Conservation (phyloP, 352 stramenopile species). For the Pythium phragmitis region DNA sequence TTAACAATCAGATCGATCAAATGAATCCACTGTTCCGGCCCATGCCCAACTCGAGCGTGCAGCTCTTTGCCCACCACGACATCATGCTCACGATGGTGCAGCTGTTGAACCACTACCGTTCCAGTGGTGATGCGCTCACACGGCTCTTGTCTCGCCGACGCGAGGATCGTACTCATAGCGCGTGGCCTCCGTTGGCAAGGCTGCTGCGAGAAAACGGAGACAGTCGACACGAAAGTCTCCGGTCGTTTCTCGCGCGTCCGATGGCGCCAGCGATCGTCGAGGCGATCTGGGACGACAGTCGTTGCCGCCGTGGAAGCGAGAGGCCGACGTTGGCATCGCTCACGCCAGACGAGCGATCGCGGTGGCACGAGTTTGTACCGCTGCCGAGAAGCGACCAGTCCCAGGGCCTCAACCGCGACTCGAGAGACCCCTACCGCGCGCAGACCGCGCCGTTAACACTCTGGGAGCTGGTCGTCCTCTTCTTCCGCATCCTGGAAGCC, state of each 20-base stretch:
- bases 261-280: background rate
- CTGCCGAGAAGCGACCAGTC: background rate
- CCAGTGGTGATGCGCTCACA: background rate
- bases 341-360: background rate
- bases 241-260: background rate
- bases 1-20: background rate
- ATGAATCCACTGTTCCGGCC: constrained; percentile 1
- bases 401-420: background rate
- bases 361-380: background rate
- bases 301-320: background rate
- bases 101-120: constrained; percentile 2
- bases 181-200: no score
- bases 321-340: background rate
- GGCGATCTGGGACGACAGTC: background rate
- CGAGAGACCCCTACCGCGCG: background rate
- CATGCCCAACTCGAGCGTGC: background rate
- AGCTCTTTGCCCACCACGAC: constrained; percentile 4
- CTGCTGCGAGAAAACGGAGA: background rate
- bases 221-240: background rate
- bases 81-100: constrained; percentile 3
- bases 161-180: no score
- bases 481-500: constrained; percentile 3
- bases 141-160: background rate
- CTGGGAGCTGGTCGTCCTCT: background rate
- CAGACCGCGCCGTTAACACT: background rate